Evolutionary conservation across 2,329 filamentous ascomycete species (phyloP).

Genomic region (Aspergillus pseudoglaucus): DNA sequence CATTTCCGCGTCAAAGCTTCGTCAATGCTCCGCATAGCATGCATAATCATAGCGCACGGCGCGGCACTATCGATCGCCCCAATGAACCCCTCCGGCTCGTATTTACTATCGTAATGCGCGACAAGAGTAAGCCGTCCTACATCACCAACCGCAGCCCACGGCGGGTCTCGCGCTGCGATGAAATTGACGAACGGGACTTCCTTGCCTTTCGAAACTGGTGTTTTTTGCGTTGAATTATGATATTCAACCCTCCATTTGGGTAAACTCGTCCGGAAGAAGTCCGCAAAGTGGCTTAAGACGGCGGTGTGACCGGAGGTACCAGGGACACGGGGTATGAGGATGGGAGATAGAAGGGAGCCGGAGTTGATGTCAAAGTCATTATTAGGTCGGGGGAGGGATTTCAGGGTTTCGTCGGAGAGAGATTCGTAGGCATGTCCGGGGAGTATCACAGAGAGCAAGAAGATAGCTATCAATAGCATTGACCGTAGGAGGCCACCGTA

Average conservation of each 20-base stretch:
- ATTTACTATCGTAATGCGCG: constrained; percentile 88
- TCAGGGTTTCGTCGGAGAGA: constrained; percentile 70
- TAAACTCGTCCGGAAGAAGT: constrained; percentile 69
- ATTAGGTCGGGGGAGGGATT: constrained; percentile 63
- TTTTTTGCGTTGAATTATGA: constrained; percentile 85
- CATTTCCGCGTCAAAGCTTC: constrained; percentile 74
- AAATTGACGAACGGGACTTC: constrained; percentile 81
- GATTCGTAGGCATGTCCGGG: constrained; percentile 45
- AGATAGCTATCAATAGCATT: constrained; percentile 21
- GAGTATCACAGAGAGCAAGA: constrained; percentile 17
- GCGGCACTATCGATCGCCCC: constrained; percentile 91
- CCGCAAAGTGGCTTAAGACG: constrained; percentile 73
- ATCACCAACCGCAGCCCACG: constrained; percentile 67
- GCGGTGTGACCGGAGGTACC: constrained; percentile 68
- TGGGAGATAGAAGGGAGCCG: constrained; percentile 73
- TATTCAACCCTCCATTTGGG: constrained; percentile 74
- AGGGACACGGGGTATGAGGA: constrained; percentile 80
- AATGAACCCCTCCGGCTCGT: constrained; percentile 75
- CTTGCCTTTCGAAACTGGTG: constrained; percentile 64
- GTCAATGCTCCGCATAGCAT: constrained; percentile 75
- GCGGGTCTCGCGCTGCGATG: constrained; percentile 80
- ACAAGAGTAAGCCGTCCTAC: constrained; percentile 77
- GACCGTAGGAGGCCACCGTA: constrained; percentile 21
- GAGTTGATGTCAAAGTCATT: constrained; percentile 71
- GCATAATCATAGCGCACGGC: constrained; percentile 89